Percentiles rank a stretch among this genome's conserved stretches.
phyloP scores from a whole-genome alignment of 2,329 filamentous ascomycete species.

The Tothia fuscella region DNA sequence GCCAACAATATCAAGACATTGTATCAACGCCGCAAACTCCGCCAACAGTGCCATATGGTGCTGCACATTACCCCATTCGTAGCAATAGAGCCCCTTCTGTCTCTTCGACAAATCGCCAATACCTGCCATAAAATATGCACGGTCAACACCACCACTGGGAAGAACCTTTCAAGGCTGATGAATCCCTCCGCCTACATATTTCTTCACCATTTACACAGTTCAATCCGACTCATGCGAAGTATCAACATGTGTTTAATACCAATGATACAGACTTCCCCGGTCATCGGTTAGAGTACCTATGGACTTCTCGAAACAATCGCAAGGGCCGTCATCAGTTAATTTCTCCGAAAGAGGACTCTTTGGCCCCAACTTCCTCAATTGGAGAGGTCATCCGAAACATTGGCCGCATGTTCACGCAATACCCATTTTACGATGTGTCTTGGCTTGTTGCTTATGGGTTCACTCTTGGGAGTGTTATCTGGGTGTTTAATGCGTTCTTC shows the following conservation, averaged over 20 bases:
- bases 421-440: slow-evolving; percentile 45
- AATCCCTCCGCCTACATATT: background rate
- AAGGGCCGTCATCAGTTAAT: slow-evolving; percentile 28
- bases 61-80: too few species aligned
- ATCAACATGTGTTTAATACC: background rate
- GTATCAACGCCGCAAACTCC: too few species aligned
- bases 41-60: too few species aligned
- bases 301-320: slow-evolving; percentile 32
- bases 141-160: too few species aligned
- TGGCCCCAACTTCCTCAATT: slow-evolving; percentile 22
- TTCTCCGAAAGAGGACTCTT: slow-evolving; percentile 18
- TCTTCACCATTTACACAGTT: slow-evolving; percentile 11
- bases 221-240: slow-evolving; percentile 11
- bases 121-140: too few species aligned
- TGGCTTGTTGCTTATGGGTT: slow-evolving; percentile 44
- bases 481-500: slow-evolving; percentile 48
- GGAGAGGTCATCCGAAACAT: slow-evolving; percentile 27
- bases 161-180: too few species aligned
- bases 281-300: slow-evolving; percentile 25
- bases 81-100: too few species aligned
- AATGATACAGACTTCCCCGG: slow-evolving; percentile 1
- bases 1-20: too few species aligned
- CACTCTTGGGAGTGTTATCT: slow-evolving; percentile 36
- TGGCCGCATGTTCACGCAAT: slow-evolving; percentile 37
- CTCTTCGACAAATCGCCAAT: too few species aligned